Percentiles rank a stretch among this genome's conserved stretches.
Evolutionary conservation across 441 rosid genomes (phyloP).

Genomic region (Mallotus japonicus): DNA sequence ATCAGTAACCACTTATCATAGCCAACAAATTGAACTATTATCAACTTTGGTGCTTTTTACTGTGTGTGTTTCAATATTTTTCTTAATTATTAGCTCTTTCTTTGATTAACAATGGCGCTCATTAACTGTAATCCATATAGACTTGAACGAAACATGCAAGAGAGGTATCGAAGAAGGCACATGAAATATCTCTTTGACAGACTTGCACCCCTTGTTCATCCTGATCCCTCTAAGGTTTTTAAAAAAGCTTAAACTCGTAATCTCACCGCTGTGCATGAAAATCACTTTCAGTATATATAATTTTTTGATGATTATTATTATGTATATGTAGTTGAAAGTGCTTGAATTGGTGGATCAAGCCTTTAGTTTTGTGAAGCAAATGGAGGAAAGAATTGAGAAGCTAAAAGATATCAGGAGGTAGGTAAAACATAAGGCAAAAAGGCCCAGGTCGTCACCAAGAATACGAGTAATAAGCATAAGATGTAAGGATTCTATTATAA

Average conservation of each 20-base stretch:
- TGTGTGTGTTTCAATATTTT: too few species aligned
- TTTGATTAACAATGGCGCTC: too few species aligned
- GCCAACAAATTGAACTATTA: too few species aligned
- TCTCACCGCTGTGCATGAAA: too few species aligned
- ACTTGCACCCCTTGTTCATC: constrained; percentile 26
- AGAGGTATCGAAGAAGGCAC: constrained; percentile 21
- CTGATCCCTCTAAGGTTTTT: constrained; percentile 7
- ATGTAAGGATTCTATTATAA: constrained; percentile 14
- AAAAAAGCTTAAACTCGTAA: too few species aligned
- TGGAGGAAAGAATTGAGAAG: constrained; percentile 13
- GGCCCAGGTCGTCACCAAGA: too few species aligned
- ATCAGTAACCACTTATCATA: too few species aligned
- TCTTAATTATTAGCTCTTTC: too few species aligned
- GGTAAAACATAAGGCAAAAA: too few species aligned
- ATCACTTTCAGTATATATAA: not conserved
- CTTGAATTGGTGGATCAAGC: constrained; percentile 23
- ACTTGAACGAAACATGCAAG: constrained; percentile 14
- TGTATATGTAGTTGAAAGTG: not conserved
- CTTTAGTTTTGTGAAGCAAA: constrained; percentile 17
- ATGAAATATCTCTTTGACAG: constrained; percentile 15
- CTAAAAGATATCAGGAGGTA: not conserved
- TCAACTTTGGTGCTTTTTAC: too few species aligned
- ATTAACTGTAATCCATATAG: not conserved
- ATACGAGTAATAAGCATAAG: constrained; percentile 1
- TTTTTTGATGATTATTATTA: not conserved